These are phyloP conservation scores for Hymenoscyphus linearis DNA, from an alignment of 2,329 filamentous ascomycete genomes.

Conservation along the genomic window DNA sequence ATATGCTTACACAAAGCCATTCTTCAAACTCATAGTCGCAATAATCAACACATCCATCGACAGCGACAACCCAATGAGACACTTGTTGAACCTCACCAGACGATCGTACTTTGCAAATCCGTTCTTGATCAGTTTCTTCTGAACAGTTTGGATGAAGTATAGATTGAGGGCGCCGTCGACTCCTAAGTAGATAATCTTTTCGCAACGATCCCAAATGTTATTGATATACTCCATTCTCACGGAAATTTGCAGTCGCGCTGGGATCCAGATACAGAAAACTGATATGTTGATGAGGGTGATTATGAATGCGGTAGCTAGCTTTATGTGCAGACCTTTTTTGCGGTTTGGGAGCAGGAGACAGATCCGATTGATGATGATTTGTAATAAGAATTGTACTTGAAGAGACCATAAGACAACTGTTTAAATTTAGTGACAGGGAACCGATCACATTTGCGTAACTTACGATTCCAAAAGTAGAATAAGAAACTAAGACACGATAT, in stretches of 20 bases:
- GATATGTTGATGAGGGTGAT: slow-evolving; percentile 47
- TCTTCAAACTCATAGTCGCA: slow-evolving; percentile 14
- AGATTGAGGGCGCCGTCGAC: slow-evolving; percentile 47
- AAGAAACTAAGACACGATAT: slow-evolving; percentile 16
- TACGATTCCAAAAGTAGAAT: slow-evolving; percentile 24
- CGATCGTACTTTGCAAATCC: slow-evolving; percentile 38
- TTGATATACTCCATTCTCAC: slow-evolving; percentile 41
- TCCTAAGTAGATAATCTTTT: slow-evolving; percentile 46
- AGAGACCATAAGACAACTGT: slow-evolving; percentile 28
- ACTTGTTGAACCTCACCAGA: slow-evolving; percentile 37
- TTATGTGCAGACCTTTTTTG: slow-evolving; percentile 36
- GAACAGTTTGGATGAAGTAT: slow-evolving; percentile 44
- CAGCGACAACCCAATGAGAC: slow-evolving; percentile 36
- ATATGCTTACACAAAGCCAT: slow-evolving; percentile 9
- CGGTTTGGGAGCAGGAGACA: slow-evolving; percentile 42
- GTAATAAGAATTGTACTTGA: slow-evolving; percentile 47
- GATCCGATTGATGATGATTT: slow-evolving; percentile 52
- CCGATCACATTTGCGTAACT: not conserved
- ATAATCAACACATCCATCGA: slow-evolving; percentile 36
- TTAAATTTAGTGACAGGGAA: not conserved
- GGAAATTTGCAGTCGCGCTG: slow-evolving; percentile 40
- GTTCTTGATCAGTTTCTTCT: slow-evolving; percentile 34
- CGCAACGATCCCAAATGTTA: slow-evolving; percentile 46
- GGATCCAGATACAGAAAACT: slow-evolving; percentile 51
- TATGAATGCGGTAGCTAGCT: slow-evolving; percentile 34